Evolutionary conservation across 2,329 filamentous ascomycete species (phyloP), one percentile per base, ranked within the genome.

Genomic region (Periconia digitata): DNA sequence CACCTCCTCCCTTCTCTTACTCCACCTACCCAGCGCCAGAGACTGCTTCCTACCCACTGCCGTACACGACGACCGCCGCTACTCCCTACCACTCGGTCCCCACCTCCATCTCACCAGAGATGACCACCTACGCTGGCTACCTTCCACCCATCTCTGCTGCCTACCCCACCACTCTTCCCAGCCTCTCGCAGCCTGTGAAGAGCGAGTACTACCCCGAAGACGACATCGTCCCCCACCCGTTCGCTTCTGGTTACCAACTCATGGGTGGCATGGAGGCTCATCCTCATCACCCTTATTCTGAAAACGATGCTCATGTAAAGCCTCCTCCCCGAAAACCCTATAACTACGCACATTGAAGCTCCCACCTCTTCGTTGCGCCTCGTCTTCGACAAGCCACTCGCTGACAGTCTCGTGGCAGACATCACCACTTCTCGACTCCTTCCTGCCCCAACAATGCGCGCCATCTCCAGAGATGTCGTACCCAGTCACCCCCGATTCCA

Each of bases 231-330:
- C 82, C 48, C 49, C 82, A 79, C 57, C 80, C 85, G 6, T 84
- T 84, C 64, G 87, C 85, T 71, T 82, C 88, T 74, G 81, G 76
- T 73, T 90, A 89, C 69, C 76, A 79, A 57, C 85, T 84, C 60
- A 78, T 87, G 53, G 49, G 78, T 79, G 49, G 78, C 79, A 81
- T 89, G 66, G 85, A 88, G 60, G 80, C 87, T 59, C 79, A 79
- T 66, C 73, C 77, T 50, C 74, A 78, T 49, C 78, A 82, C 59
- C 76, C 81, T 21, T 90, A 89, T 76, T 82, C 87, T 68, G 77
- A 84, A 60, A 82, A 83, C 71, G 81, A 83, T 73, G 82, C 85
- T 79, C 86, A 89, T 83, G 87, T 91, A 85, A 86, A 84, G 85
- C 75, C 75, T 70, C 76, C 69, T 54, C 59, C 66, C 64, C 65